Evolutionary conservation across 1,139 yeast species (phyloP).

Genomic region (Diutina sp.): DNA sequence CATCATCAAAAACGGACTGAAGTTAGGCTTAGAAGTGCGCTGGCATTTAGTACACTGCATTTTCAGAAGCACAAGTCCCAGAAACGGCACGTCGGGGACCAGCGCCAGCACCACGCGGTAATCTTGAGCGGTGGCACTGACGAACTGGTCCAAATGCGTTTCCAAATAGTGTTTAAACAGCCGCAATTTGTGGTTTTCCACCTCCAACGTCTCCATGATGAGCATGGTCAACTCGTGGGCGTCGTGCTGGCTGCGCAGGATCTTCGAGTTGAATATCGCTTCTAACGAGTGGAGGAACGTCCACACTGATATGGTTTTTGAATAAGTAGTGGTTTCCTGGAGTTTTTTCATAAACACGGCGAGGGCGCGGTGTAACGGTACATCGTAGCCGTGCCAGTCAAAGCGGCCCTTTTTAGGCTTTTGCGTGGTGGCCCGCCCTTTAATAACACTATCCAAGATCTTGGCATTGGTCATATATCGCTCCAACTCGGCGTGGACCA

Average conservation of each 20-base stretch:
- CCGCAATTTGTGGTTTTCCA: constrained; percentile 35
- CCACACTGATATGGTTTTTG: constrained; percentile 63
- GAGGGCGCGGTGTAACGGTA: constrained; percentile 46
- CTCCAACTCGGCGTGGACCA: constrained; percentile 15
- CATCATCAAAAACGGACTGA: constrained; percentile 55
- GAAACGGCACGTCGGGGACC: constrained; percentile 60
- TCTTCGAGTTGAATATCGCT: constrained; percentile 59
- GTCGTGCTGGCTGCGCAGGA: constrained; percentile 80
- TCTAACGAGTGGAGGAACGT: constrained; percentile 65
- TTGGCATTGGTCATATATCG: constrained; percentile 13
- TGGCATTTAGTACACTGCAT: constrained; percentile 61
- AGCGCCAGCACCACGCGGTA: neutral
- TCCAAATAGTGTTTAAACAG: constrained; percentile 7
- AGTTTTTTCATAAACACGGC: constrained; percentile 41
- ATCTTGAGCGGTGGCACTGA: neutral
- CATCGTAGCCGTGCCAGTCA: constrained; percentile 11
- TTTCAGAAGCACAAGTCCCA: constrained; percentile 52
- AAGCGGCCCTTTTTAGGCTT: neutral
- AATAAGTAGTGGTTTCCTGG: constrained; percentile 46
- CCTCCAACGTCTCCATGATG: constrained; percentile 64
- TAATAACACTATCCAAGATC: constrained; percentile 11
- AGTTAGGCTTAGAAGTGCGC: constrained; percentile 44
- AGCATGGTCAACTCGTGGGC: constrained; percentile 86
- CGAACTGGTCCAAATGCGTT: neutral
- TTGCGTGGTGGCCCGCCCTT: neutral